phyloP scores from a whole-genome alignment of 225 moss, liverwort and hornwort genomes.

The Rhytidiadelphus loreus region DNA sequence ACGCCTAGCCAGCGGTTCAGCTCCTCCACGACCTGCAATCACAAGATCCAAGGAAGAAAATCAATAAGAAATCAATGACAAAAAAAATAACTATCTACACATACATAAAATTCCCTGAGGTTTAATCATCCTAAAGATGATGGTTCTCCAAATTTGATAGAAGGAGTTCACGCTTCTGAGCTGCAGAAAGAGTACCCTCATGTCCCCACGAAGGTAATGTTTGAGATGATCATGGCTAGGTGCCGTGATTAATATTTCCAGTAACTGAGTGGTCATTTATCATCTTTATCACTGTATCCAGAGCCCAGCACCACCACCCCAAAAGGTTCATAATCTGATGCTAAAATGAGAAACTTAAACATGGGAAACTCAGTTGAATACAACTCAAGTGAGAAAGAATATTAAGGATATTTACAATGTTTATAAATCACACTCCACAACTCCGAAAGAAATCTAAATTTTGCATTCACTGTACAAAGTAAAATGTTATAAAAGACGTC shows the following conservation, averaged over 20 bases:
- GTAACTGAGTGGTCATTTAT: neutral
- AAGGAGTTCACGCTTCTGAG: neutral
- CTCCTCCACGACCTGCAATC: slow-evolving; percentile 30
- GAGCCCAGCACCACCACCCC: neutral
- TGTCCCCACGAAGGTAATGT: neutral
- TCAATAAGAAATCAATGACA: neutral
- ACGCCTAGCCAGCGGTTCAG: slow-evolving; percentile 30
- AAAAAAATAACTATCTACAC: neutral
- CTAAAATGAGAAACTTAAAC: neutral
- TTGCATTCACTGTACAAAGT: neutral
- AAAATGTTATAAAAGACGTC: neutral
- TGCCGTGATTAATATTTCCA: neutral
- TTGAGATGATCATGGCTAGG: neutral
- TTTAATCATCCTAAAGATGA: neutral
- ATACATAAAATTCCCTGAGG: neutral
- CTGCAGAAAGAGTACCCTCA: neutral
- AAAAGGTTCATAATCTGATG: neutral
- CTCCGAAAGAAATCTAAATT: neutral
- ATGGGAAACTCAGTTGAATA: neutral
- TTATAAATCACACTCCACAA: neutral
- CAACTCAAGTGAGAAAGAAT: neutral
- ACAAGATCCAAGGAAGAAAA: neutral
- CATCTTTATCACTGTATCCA: neutral
- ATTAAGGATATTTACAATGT: neutral
- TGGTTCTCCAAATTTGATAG: neutral